phyloP scores from a whole-genome alignment of 2,329 filamentous ascomycete species.

The Penicillium polonicum region DNA sequence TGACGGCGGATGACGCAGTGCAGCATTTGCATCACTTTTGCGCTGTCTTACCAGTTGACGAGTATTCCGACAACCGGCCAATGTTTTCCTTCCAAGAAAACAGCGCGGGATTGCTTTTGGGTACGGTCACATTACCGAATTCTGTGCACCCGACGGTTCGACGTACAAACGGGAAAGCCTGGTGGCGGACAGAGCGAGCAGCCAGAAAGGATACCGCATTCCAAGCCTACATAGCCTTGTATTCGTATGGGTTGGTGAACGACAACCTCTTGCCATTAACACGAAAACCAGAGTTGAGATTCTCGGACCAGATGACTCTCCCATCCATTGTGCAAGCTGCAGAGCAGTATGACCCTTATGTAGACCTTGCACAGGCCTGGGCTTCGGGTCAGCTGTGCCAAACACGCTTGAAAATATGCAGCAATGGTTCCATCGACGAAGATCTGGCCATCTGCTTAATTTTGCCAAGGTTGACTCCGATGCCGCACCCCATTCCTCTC shows the following conservation, averaged over 20 bases:
- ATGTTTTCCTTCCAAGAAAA: conserved; percentile 54
- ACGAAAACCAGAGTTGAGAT: conserved; percentile 30
- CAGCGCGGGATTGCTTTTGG: conserved; percentile 34
- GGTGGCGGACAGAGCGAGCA: conserved; percentile 70
- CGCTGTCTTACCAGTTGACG: conserved; percentile 54
- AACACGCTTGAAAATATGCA: conserved; percentile 22
- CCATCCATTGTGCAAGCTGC: conserved; percentile 25
- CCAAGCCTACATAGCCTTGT: conserved; percentile 70
- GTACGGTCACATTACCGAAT: conserved; percentile 68
- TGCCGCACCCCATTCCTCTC: conserved; percentile 26
- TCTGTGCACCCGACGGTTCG: conserved; percentile 65
- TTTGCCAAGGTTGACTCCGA: conserved; percentile 17
- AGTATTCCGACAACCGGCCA: conserved; percentile 64
- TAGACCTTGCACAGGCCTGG: conserved; percentile 31
- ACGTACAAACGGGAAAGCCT: conserved; percentile 48
- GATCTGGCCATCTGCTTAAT: conserved; percentile 24
- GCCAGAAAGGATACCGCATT: conserved; percentile 82
- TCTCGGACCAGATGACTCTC: conserved; percentile 12
- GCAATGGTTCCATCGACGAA: conserved; percentile 12
- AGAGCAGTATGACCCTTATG: conserved; percentile 34
- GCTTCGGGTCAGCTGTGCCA: conserved; percentile 22
- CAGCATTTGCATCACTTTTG: conserved; percentile 84
- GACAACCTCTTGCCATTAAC: conserved; percentile 69
- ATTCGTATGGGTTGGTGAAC: conserved; percentile 70
- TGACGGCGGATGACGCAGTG: conserved; percentile 72